Conservation (phyloP, 2,329 filamentous ascomycete species). For the Dryadomyces quercivorus region DNA sequence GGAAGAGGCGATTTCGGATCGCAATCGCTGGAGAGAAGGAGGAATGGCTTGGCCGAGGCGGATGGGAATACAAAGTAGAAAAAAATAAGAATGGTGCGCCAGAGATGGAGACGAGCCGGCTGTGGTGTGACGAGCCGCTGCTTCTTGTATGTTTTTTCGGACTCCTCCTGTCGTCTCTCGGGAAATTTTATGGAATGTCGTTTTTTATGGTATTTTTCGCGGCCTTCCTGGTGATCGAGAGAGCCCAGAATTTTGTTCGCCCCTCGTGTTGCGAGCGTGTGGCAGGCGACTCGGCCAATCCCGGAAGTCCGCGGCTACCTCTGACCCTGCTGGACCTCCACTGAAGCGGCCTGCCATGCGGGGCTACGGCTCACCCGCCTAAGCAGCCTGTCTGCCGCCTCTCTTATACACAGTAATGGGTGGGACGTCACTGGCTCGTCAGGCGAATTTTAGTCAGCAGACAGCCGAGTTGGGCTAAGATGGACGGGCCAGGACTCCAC, state of each 20-base stretch:
- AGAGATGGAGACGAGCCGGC: background rate
- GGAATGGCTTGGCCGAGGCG: background rate
- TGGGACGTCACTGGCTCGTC: background rate
- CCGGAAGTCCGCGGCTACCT: constrained; percentile 1
- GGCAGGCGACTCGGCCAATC: constrained; percentile 3
- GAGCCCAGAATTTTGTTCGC: background rate
- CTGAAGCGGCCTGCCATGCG: background rate
- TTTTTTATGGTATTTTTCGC: background rate
- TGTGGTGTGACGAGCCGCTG: background rate
- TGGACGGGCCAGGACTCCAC: background rate
- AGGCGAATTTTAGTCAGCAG: background rate
- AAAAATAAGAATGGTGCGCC: background rate
- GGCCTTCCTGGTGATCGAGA: background rate
- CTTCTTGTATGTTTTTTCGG: background rate
- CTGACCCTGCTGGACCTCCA: background rate
- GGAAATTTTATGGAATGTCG: background rate
- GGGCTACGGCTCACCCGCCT: background rate
- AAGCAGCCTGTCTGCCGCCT: too few relatives aligned
- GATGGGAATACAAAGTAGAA: background rate
- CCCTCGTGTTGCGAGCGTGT: background rate
- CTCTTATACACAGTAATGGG: background rate
- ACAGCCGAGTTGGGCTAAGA: background rate
- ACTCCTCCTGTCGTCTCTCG: background rate
- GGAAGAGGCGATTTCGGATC: too few relatives aligned
- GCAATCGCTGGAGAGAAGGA: background rate